Conservation (phyloP, 345 rosid species). For the Crucihimalaya himalaica region DNA sequence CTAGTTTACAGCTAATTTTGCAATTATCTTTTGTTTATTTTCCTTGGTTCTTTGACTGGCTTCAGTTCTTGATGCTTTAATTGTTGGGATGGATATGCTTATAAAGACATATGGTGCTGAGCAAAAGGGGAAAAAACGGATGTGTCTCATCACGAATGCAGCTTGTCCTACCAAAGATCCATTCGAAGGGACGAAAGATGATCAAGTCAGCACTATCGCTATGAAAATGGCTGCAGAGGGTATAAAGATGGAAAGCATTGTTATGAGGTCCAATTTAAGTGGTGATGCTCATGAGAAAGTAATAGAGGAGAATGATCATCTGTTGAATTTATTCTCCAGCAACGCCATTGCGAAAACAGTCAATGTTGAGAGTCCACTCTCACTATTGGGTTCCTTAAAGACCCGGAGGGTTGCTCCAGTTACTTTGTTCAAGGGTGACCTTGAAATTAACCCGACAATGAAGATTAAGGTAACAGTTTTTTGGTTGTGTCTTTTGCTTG, state of each 20-base stretch:
- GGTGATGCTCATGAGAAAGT: slow-evolving; percentile 44
- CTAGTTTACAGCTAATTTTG: slow-evolving; percentile 9
- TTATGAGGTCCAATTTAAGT: slow-evolving; percentile 51
- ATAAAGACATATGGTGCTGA: slow-evolving; percentile 64
- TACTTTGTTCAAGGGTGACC: slow-evolving; percentile 83
- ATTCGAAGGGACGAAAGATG: slow-evolving; percentile 77
- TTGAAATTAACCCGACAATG: slow-evolving; percentile 71
- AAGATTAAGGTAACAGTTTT: slow-evolving; percentile 66
- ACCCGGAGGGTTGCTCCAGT: slow-evolving; percentile 76
- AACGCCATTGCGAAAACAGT: slow-evolving; percentile 57
- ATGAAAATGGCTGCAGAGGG: slow-evolving; percentile 64
- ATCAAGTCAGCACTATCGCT: slow-evolving; percentile 73
- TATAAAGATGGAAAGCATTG: slow-evolving; percentile 68
- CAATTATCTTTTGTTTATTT: neutral
- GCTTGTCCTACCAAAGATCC: slow-evolving; percentile 74
- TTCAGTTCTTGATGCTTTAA: slow-evolving; percentile 85
- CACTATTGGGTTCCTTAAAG: slow-evolving; percentile 77
- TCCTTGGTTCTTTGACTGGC: slow-evolving; percentile 51
- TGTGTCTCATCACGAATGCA: slow-evolving; percentile 81
- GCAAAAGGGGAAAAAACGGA: slow-evolving; percentile 78
- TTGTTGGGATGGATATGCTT: slow-evolving; percentile 95
- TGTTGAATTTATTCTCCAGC: slow-evolving; percentile 66
- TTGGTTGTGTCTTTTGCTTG: slow-evolving; percentile 6
- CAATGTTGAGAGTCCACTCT: slow-evolving; percentile 65
- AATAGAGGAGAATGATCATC: slow-evolving; percentile 69